These are phyloP conservation scores for Solanum rostratum DNA, from an alignment of 257 asterid species.

Conservation along the genomic window DNA sequence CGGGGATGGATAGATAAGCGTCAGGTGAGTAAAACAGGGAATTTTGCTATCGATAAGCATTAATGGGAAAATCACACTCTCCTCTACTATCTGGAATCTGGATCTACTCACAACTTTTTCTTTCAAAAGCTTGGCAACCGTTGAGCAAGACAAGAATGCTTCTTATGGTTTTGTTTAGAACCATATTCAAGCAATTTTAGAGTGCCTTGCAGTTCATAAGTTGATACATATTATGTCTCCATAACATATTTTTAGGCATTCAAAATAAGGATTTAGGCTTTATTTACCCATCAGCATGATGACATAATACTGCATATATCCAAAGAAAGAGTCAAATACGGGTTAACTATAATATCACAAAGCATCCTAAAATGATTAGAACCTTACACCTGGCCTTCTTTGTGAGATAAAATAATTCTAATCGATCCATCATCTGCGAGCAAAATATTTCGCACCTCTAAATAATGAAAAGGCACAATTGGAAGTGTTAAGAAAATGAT, in stretches of 20 bases:
- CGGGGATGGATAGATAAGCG: background rate
- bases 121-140: background rate
- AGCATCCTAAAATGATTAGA: background rate
- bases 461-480: background rate
- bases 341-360: background rate
- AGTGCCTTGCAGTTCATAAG: background rate
- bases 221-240: background rate
- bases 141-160: background rate
- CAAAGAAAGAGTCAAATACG: background rate
- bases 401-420: background rate
- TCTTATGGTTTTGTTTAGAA: background rate
- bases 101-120: background rate
- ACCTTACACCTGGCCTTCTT: background rate
- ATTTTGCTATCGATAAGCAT: background rate
- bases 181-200: no score
- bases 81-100: background rate
- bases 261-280: background rate
- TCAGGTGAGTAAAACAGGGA: background rate
- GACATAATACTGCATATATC: background rate
- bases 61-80: background rate
- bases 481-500: background rate
- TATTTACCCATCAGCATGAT: background rate
- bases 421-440: background rate
- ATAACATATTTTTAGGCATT: background rate
- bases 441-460: background rate